These are phyloP conservation scores for Apiospora malaysiana DNA, from an alignment of 2,329 filamentous ascomycete genomes.

Conservation along the genomic window DNA sequence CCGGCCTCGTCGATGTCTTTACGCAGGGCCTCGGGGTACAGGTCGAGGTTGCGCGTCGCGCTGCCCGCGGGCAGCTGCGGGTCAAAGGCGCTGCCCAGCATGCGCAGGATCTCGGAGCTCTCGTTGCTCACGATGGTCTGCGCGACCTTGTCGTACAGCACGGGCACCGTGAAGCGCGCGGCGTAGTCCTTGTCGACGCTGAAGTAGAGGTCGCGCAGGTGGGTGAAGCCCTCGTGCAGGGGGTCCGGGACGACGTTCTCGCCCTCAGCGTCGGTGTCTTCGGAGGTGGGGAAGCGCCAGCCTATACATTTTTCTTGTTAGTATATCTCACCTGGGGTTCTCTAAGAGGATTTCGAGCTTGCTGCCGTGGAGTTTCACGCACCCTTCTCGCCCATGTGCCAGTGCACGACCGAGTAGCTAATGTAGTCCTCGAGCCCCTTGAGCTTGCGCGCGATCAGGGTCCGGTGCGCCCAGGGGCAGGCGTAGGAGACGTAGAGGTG, in stretches of 20 bases:
- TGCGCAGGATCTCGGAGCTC: slow-evolving; percentile 89
- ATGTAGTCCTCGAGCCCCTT: slow-evolving; percentile 92
- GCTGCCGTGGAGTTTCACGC: slow-evolving; percentile 25
- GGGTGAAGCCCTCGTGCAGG: slow-evolving; percentile 69
- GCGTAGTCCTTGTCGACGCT: slow-evolving; percentile 72
- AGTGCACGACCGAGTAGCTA: slow-evolving; percentile 82
- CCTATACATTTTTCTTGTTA: slow-evolving; percentile 58
- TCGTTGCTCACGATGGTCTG: slow-evolving; percentile 88
- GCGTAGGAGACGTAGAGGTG: slow-evolving; percentile 96
- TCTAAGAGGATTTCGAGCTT: too few relatives aligned
- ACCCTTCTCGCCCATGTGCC: slow-evolving; percentile 75
- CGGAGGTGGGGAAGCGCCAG: slow-evolving; percentile 80
- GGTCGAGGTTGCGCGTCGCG: slow-evolving; percentile 52
- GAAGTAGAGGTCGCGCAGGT: slow-evolving; percentile 84
- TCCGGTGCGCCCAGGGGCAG: slow-evolving; percentile 91
- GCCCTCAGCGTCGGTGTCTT: slow-evolving; percentile 60
- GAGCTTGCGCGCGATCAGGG: slow-evolving; percentile 84
- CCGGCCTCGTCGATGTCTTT: slow-evolving; percentile 77
- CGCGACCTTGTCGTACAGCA: slow-evolving; percentile 79
- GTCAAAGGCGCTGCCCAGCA: slow-evolving; percentile 86
- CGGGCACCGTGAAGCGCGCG: slow-evolving; percentile 86
- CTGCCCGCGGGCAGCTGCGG: slow-evolving; percentile 67
- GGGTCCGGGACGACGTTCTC: slow-evolving; percentile 71
- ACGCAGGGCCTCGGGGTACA: slow-evolving; percentile 71
- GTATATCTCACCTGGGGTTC: too few relatives aligned